Evolutionary conservation across 768 basidiomycete genomes (phyloP).

Genomic region (Tulasnella sp.): DNA sequence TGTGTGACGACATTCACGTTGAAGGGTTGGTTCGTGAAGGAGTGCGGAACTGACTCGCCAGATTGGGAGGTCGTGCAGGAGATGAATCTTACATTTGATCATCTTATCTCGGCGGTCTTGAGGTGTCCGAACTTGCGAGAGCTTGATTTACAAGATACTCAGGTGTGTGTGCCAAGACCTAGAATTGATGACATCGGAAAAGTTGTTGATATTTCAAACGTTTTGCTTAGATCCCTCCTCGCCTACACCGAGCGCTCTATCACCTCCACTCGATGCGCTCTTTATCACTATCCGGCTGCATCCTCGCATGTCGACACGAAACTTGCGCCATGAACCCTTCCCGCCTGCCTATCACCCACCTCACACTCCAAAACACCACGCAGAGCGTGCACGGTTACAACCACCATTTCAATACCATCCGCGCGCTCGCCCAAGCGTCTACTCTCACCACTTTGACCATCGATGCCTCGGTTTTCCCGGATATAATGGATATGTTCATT

Average conservation of each 20-base stretch:
- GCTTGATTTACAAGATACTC: not conserved
- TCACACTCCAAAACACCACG: not conserved
- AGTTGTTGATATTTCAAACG: too few species aligned
- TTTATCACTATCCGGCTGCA: not conserved
- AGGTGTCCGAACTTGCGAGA: constrained; percentile 4
- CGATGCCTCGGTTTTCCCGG: constrained; percentile 3
- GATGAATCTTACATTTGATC: constrained; percentile 6
- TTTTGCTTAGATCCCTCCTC: constrained; percentile 4
- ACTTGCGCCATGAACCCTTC: constrained; percentile 12
- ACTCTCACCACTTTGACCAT: not conserved
- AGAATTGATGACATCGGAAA: too few species aligned
- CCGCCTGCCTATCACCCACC: not conserved
- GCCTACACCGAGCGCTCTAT: constrained; percentile 12
- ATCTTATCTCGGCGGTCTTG: constrained; percentile 6
- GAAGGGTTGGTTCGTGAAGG: constrained; percentile 10
- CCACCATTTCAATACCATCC: constrained; percentile 5
- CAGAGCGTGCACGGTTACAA: constrained; percentile 12
- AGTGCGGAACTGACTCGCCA: not conserved
- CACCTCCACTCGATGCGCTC: not conserved
- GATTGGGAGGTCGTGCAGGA: constrained; percentile 1
- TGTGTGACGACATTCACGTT: constrained; percentile 8
- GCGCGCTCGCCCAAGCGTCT: constrained; percentile 8
- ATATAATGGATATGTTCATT: constrained; percentile 2
- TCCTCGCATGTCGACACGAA: constrained; percentile 1
- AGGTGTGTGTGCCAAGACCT: too few species aligned